Evolutionary conservation across 2,329 filamentous ascomycete species (phyloP).

Genomic region (Hypoxylon sp.): DNA sequence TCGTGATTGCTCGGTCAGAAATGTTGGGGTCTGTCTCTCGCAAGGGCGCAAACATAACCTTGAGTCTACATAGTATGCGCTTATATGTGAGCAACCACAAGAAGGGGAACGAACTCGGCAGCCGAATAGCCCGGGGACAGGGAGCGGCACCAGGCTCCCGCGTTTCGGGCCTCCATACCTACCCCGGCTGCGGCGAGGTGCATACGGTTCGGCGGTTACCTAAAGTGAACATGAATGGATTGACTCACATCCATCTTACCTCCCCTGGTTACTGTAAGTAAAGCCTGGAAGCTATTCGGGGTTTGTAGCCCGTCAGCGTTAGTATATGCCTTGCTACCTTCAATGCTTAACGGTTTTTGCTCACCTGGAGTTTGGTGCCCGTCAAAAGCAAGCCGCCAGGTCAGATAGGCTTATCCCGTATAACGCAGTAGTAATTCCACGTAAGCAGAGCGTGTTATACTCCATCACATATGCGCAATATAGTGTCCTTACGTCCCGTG

Average conservation of each 20-base stretch:
- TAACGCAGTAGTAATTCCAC: slow-evolving; percentile 24
- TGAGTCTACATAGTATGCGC: too few species aligned
- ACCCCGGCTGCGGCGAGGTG: slow-evolving; percentile 37
- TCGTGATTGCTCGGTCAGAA: slow-evolving; percentile 3
- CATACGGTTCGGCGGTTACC: slow-evolving; percentile 33
- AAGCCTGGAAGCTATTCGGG: slow-evolving; percentile 11
- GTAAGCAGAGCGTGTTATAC: slow-evolving; percentile 17
- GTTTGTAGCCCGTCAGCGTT: slow-evolving; percentile 16
- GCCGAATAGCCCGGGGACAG: background rate
- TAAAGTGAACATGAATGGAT: slow-evolving; percentile 10
- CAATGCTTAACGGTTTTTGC: background rate
- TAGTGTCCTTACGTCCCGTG: background rate
- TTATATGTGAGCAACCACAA: background rate
- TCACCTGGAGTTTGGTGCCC: slow-evolving; percentile 19
- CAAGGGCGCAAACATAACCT: background rate
- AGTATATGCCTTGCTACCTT: background rate
- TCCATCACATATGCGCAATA: slow-evolving; percentile 8
- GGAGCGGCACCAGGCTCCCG: slow-evolving; percentile 4
- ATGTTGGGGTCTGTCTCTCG: background rate
- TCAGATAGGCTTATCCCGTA: slow-evolving; percentile 7
- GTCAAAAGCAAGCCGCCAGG: slow-evolving; percentile 7
- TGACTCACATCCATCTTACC: slow-evolving; percentile 18
- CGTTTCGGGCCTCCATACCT: slow-evolving; percentile 6
- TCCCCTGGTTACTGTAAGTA: background rate
- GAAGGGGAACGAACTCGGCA: background rate